Evolutionary conservation across 495 filamentous ascomycete species (phyloP), one percentile per base, ranked within the genome.

Genomic region (Jackrogersella multiformis): DNA sequence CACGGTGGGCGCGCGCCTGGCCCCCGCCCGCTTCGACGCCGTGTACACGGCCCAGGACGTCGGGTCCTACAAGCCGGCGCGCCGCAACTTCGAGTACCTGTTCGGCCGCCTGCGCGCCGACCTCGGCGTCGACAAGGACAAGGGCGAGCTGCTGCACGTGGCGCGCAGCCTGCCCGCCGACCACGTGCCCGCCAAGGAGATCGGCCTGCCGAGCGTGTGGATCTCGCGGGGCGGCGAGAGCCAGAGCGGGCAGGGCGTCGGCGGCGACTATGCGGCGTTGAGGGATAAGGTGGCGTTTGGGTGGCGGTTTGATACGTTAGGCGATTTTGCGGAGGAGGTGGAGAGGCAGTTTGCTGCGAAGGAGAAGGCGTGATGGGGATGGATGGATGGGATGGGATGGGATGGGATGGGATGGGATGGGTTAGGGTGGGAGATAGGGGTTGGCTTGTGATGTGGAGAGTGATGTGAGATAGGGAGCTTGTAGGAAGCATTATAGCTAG

Each of bases 1-100:
- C 1, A 87, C 88, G 2, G 76, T 86, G 0, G 74, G 66, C 0
- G 82, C 81, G 7, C 81, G 84, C 34, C 61, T 82, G 10, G 53
- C 21, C 5, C 68, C 69, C 23, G 79, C 78, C 0, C 45, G 61
- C 3, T 94, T 94, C 59, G 89, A 92, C 68, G 82, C 83, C 12
- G 79, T 92, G 18, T 87, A 89, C 74, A 93, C 91, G 13, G 92
- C 92, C 7, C 82, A 93, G 78, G 84, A 89, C 39, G 85, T 94
- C 32, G 90, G 92, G 8, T 80, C 78, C 6, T 95, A 94, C 73
- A 95, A 94, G 79, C 92, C 92, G 0, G 79, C 82, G 58, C 70
- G 78, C 32, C 60, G 62, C 30, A 93, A 92, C 66, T 96, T 94
- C 67, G 74, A 81, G 53, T 90, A 89, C 59, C 73, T 93, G 75